Conservation (phyloP, 1,284 basidiomycete species). For the Hemileia vastatrix region DNA sequence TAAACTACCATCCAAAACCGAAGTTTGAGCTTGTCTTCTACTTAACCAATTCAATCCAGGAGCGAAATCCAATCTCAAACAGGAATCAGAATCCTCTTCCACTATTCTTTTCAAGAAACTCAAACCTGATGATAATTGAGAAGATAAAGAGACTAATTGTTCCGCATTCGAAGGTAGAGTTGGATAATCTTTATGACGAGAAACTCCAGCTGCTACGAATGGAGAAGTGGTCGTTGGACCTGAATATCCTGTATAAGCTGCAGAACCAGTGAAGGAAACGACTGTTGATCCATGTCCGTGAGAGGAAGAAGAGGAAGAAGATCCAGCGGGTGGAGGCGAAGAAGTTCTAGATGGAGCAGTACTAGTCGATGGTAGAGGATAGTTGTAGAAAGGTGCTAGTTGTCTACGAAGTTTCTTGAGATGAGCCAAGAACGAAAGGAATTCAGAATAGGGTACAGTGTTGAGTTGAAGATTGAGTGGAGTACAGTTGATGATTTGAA, state of each 20-base stretch:
- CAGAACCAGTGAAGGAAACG: constrained; percentile 13
- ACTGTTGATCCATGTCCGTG: constrained; percentile 19
- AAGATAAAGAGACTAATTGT: constrained; percentile 49
- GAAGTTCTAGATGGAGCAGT: neutral
- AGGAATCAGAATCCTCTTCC: constrained; percentile 86
- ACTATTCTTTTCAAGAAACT: constrained; percentile 71
- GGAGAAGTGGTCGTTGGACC: constrained; percentile 11
- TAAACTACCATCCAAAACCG: constrained; percentile 78
- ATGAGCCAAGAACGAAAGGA: constrained; percentile 35
- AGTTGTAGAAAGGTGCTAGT: constrained; percentile 37
- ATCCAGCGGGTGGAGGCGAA: neutral
- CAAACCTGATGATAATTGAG: constrained; percentile 33
- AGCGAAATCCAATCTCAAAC: constrained; percentile 78
- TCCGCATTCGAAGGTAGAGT: constrained; percentile 50
- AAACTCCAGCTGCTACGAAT: constrained; percentile 25
- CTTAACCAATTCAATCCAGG: constrained; percentile 89
- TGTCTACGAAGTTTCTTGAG: constrained; percentile 34
- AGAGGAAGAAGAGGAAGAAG: constrained; percentile 22
- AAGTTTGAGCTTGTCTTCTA: constrained; percentile 67
- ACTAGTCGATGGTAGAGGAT: constrained; percentile 22
- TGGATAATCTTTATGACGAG: neutral
- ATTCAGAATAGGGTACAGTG: constrained; percentile 39
- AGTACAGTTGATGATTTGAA: too few relatives aligned
- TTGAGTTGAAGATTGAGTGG: too few relatives aligned
- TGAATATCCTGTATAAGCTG: constrained; percentile 18